These are phyloP conservation scores for Blakeslea trispora DNA, from an alignment of 371 early-diverging fungal species.

Conservation along the genomic window DNA sequence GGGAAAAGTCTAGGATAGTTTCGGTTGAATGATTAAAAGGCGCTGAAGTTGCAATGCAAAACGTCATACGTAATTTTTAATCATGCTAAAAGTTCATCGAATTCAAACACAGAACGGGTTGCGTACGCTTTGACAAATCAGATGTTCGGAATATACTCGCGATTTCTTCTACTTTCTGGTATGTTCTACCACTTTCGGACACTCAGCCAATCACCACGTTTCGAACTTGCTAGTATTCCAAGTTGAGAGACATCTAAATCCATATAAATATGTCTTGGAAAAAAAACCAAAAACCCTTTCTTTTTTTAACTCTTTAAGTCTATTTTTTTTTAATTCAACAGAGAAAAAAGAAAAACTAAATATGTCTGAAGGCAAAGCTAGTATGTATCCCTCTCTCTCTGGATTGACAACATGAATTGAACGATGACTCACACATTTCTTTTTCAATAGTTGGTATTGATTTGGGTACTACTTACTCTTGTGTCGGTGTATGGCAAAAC, in stretches of 20 bases:
- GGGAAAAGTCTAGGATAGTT: no score
- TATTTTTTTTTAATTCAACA: neutral
- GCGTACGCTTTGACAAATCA: constrained; percentile 1
- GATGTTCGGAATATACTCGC: neutral
- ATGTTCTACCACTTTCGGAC: constrained; percentile 12
- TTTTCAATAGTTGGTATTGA: constrained; percentile 74
- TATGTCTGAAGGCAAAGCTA: constrained; percentile 16
- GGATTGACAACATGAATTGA: neutral
- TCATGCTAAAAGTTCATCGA: neutral
- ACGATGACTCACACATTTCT: neutral
- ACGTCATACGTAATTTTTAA: neutral
- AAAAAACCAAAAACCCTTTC: neutral
- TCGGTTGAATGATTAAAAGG: neutral
- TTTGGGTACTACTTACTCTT: constrained; percentile 98
- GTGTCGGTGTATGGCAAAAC: constrained; percentile 88
- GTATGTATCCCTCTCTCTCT: constrained; percentile 1
- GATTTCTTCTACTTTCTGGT: constrained; percentile 18
- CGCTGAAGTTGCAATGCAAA: neutral
- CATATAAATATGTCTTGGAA: constrained; percentile 8
- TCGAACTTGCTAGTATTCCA: constrained; percentile 19
- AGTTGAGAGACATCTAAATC: neutral
- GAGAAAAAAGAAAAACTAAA: neutral
- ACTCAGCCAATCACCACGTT: constrained; percentile 9
- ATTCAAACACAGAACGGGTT: neutral
- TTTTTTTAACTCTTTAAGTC: constrained; percentile 1